Base-by-base conservation (phyloP, 352 stramenopile genomes). In the Blastocystis sp. region DNA sequence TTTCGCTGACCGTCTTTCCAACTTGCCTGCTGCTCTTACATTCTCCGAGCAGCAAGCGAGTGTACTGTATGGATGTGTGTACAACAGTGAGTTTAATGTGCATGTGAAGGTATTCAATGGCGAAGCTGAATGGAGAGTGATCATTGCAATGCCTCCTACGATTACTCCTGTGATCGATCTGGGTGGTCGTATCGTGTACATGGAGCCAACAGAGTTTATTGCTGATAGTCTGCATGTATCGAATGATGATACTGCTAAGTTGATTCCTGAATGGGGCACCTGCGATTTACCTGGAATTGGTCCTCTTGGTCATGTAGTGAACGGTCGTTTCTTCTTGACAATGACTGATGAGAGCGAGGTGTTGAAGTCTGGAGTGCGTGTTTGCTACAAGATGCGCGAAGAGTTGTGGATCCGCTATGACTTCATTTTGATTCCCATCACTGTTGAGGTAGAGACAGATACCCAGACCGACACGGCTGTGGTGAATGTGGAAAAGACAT, bases 181-280 rank as follows among this genome's bases (percentile, higher is more conserved):
- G 73, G 53, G 43, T n/a, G 53, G 39, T 45, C 73, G 73, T 26
- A 84, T 84, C 56, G 26, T 84, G 50, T 84, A 26, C 73, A 84
- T 66, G 43, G 26, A 39, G 50, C 45, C 73, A 18, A 84, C 73
- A 29, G 20, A 43, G 50, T 84, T 84, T 34, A 45, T 7, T 6
- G 73, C 73, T 39, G 43, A 37, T 34, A 55, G 73, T 20, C 13
- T 7, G 18, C 55, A 66, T 29, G 73, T 84, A 6, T n/a, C 8
- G 8, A 41, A 84, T 43, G 26, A n/a, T 26, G 73, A 84, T 47
- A 41, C 39, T 15, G 73, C 73, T 9, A 68, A 66, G 73, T 43
- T 84, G 50, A 68, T 84, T 66, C 73, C 73, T 18, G 73, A 66
- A 23, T 84, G 73, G 73, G 45, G 23, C 18, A 43, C 50, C 37